phyloP scores from a whole-genome alignment of 164 flowering plant species.

The Aristolochia fimbriata region DNA sequence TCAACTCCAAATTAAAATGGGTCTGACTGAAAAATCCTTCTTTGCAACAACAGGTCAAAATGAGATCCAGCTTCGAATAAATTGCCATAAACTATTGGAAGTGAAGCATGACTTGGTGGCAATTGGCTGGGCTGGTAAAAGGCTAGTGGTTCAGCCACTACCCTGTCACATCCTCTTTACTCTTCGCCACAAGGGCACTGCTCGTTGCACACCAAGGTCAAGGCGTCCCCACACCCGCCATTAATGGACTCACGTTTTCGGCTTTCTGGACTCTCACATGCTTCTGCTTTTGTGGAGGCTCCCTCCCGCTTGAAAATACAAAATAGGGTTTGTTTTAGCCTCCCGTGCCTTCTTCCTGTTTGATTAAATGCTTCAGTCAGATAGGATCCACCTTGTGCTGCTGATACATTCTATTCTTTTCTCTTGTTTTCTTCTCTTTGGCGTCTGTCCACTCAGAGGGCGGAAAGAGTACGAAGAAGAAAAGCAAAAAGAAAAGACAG shows the following conservation, averaged over 20 bases:
- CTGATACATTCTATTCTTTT: too few relatives aligned
- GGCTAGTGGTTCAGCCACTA: conserved; percentile 1
- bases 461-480: background rate
- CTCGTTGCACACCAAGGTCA: background rate
- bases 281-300: background rate
- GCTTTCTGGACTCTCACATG: background rate
- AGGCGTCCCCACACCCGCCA: background rate
- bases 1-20: too few relatives aligned
- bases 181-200: background rate
- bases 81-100: background rate
- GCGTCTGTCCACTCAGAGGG: too few relatives aligned
- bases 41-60: too few relatives aligned
- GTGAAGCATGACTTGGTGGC: conserved; percentile 3
- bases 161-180: background rate
- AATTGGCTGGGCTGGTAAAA: conserved; percentile 2
- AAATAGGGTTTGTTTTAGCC: conserved; percentile 1
- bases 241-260: background rate
- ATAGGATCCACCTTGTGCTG: too few relatives aligned
- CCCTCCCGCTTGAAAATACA: too few relatives aligned
- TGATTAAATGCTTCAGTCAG: background rate
- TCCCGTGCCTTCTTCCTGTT: background rate
- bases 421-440: too few relatives aligned
- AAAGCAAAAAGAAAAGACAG: background rate
- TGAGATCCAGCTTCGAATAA: too few relatives aligned
- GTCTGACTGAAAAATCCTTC: too few relatives aligned